These are phyloP conservation scores for Hortiboletus flavorubellus DNA, from an alignment of 768 basidiomycete genomes.

Conservation along the genomic window DNA sequence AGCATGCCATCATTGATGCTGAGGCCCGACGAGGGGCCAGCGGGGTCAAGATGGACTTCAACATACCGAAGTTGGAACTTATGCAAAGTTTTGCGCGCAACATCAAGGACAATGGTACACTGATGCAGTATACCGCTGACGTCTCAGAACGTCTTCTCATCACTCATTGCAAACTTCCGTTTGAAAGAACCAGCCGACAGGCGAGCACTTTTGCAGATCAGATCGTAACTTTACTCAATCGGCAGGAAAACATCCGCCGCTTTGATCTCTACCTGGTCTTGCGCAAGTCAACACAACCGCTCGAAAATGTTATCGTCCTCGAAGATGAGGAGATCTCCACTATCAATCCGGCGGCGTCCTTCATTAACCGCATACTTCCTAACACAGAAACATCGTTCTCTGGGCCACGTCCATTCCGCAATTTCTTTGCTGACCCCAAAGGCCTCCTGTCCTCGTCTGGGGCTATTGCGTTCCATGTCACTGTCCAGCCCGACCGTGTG, in stretches of 20 bases:
- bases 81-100: conserved; percentile 14
- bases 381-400: background rate
- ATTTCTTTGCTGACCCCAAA: background rate
- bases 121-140: conserved; percentile 37
- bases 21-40: background rate
- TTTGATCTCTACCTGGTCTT: conserved; percentile 25
- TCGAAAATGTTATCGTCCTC: background rate
- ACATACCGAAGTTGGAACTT: background rate
- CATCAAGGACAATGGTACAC: conserved; percentile 2
- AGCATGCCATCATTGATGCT: conserved; percentile 10
- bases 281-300: background rate
- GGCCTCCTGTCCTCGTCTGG: background rate
- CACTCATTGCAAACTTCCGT: conserved; percentile 32
- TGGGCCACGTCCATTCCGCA: background rate
- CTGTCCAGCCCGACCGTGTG: too few species aligned
- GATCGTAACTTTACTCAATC: conserved; percentile 34
- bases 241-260: conserved; percentile 25
- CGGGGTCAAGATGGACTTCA: background rate
- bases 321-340: background rate
- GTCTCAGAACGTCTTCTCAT: conserved; percentile 14
- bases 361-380: background rate
- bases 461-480: too few species aligned
- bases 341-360: background rate
- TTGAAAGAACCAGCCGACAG: conserved; percentile 18
- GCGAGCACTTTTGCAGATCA: conserved; percentile 29